Evolutionary conservation across 1,139 yeast species (phyloP), one percentile per base, ranked within the genome.

Genomic region (Pichia sp.): DNA sequence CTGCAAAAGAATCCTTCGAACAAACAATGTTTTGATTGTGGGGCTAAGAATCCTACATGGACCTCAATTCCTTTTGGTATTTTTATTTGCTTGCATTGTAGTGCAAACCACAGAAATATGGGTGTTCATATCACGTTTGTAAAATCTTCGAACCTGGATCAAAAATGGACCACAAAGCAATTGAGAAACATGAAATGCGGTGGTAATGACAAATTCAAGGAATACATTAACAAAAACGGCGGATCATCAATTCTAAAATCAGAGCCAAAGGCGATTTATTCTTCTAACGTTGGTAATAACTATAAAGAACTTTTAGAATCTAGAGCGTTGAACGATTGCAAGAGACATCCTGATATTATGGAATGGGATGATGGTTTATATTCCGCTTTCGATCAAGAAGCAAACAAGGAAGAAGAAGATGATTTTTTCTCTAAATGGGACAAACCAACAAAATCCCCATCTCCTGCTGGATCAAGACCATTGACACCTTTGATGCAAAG

Each of bases 81-180:
- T 45, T 82, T 90, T 65, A 73, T 92, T 55, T 92, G 97, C 65
- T 76, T 90, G 47, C 96, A 90, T 60, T 92, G 97, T 65, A 95
- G 97, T 49, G 95, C 97, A n/a, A 78, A 84, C 49, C 98, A 92
- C 65, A 79, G 98, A 64, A 94, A 95, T 46, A 69, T 92, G 61
- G 98, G 98, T 44, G 97, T 90, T 41, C 98, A 92, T 63, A 83
- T 92, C 55, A 84, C 97, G 34, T 92, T 92, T 67, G 97, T 92
- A 41, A 86, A 90, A 61, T 86, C 96, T 35, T 81, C 95, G 38
- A 87, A 86, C 51, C 74, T 92, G 73, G 98, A 92, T 65, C 67
- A 74, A 47, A 81, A 81, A 61, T 92, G 97, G 96, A 85, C 90
- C 45, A 75, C 88, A 52, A 81, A 80, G 55, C 95, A 92, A 64